Conservation (phyloP, 768 basidiomycete species). For the Lyophyllum shimeji region DNA sequence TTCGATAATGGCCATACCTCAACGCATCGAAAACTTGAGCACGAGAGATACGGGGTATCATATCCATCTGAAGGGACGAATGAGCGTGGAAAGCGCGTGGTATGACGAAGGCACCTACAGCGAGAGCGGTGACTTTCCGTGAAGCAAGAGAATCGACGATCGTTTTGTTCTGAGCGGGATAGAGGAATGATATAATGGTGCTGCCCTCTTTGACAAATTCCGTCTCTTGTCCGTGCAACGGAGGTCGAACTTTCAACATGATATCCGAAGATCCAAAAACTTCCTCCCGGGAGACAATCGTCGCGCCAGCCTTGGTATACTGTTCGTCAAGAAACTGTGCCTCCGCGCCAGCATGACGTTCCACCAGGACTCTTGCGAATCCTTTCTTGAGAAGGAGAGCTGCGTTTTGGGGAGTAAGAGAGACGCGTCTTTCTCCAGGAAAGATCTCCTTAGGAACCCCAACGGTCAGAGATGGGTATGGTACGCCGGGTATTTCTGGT, state of each 20-base stretch:
- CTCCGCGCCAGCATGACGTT: slow-evolving; percentile 64
- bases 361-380: slow-evolving; percentile 70
- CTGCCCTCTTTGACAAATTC: slow-evolving; percentile 66
- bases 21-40: slow-evolving; percentile 90
- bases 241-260: slow-evolving; percentile 84
- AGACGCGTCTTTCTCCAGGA: slow-evolving; percentile 77
- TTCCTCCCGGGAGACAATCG: slow-evolving; percentile 69
- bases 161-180: slow-evolving; percentile 78
- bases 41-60: slow-evolving; percentile 88
- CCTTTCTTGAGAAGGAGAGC: slow-evolving; percentile 80
- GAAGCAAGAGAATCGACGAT: slow-evolving; percentile 70
- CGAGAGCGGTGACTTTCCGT: slow-evolving; percentile 71
- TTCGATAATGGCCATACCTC: slow-evolving; percentile 45
- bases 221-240: slow-evolving; percentile 61
- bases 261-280: slow-evolving; percentile 73
- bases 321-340: slow-evolving; percentile 84
- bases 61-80: slow-evolving; percentile 61
- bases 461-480: slow-evolving; percentile 72
- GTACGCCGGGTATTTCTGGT: slow-evolving; percentile 35
- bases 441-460: slow-evolving; percentile 79
- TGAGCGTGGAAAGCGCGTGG: background rate
- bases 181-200: slow-evolving; percentile 81
- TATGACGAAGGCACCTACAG: slow-evolving; percentile 34
- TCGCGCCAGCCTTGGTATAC: slow-evolving; percentile 77
- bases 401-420: slow-evolving; percentile 79